Evolutionary conservation across 2,329 filamentous ascomycete species (phyloP).

Genomic region (Aspergillus sp.): DNA sequence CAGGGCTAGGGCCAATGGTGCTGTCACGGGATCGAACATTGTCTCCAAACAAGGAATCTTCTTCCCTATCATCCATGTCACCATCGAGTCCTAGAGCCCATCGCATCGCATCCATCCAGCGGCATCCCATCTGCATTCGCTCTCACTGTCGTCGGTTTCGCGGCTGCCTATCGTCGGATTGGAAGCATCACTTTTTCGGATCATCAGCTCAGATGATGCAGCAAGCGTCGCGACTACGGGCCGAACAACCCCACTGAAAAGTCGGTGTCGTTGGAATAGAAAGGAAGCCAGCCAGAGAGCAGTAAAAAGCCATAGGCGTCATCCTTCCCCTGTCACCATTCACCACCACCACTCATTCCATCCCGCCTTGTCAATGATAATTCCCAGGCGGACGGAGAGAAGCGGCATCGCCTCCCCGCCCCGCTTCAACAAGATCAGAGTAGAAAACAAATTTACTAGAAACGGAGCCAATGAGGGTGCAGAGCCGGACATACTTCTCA

Average conservation of each 20-base stretch:
- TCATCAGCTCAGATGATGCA: neutral
- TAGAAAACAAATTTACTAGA: neutral
- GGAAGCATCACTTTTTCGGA: neutral
- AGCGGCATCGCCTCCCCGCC: neutral
- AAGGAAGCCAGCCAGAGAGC: neutral
- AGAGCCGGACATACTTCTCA: neutral
- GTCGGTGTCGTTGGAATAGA: constrained; percentile 5
- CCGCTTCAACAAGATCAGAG: neutral
- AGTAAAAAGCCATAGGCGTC: neutral
- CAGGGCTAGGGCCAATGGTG: constrained; percentile 15
- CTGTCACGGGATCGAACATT: constrained; percentile 8
- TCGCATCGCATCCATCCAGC: neutral
- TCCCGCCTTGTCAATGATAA: neutral
- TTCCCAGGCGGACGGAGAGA: neutral
- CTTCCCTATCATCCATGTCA: neutral
- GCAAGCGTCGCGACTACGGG: neutral
- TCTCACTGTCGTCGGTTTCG: neutral
- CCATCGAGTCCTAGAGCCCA: neutral
- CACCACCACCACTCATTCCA: constrained; percentile 1
- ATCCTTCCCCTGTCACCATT: neutral
- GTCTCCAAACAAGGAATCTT: neutral
- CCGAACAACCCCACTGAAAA: constrained; percentile 5
- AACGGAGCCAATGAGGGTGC: neutral
- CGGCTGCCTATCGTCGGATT: neutral
- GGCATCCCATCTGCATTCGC: neutral